Evolutionary conservation across 192 early-diverging fungal genomes (phyloP), one percentile per base, ranked within the genome.

Genomic region (Radiomyces spectabilis): DNA sequence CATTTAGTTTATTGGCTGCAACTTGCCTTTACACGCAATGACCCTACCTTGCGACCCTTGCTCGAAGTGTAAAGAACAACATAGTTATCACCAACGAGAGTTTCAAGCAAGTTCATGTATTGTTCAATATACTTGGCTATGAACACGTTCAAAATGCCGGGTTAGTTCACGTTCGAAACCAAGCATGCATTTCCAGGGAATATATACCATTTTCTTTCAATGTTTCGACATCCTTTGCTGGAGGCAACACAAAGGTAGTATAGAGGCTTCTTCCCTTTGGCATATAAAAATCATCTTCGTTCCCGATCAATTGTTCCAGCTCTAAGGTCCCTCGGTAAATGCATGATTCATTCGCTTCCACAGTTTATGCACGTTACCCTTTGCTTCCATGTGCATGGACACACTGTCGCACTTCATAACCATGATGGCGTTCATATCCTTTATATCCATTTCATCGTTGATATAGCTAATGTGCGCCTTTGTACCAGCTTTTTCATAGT

Each of bases 61-160:
- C 67, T 63, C n/a, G 67, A 69, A 19, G 67, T 69, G 39, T 63
- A 62, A 47, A 69, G 53, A 12, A 69, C 42, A 32, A 53, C 47
- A 41, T 69, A 69, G 42, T 62, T 53, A 44, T 69, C 46, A 4
- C 30, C 19, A 31, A 50, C 41, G 24, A 42, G 40, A 25, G 53
- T n/a, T 41, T 61, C 35, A 12, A 69, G 34, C 7, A 42, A 13
- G 7, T 22, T 39, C 41, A 69, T 59, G 19, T 58, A 49, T 22
- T 38, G 30, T 40, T 57, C 56, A 6, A 69, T 22, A 3, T 27
- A 22, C 22, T 25, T 34, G 25, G 63, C 67, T 69, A 57, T 39
- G 12, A 19, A 39, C 24, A 44, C 16, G 38, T 19, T 32, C 15
- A 22, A 26, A 54, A 24, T 12, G 8, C 4, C 38, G 29, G 8